These are phyloP conservation scores for Sphaerobolus stellatus DNA, from an alignment of 1,284 basidiomycete species.

Conservation along the genomic window DNA sequence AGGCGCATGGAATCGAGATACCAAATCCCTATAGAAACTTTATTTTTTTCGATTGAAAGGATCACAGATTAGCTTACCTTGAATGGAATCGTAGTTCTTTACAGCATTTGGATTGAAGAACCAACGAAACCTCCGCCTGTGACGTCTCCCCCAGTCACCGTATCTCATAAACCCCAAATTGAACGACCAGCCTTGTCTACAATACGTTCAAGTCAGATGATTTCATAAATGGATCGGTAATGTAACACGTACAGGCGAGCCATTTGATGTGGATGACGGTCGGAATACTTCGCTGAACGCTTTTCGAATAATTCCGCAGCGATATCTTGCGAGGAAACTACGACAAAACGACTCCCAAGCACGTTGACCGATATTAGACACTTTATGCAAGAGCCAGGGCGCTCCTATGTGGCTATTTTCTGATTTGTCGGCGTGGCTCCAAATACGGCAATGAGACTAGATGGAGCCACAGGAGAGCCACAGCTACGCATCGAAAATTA, in stretches of 20 bases:
- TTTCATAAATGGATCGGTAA: not conserved
- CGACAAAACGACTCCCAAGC: conserved; percentile 23
- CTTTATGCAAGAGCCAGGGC: too few species aligned
- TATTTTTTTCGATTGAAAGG: not conserved
- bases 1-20: too few species aligned
- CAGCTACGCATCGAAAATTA: too few species aligned
- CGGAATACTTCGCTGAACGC: conserved; percentile 27
- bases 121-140: conserved; percentile 23
- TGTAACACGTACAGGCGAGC: not conserved
- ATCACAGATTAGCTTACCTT: conserved; percentile 32
- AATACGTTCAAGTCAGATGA: too few species aligned
- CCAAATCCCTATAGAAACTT: not conserved
- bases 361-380: too few species aligned
- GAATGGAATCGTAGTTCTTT: conserved; percentile 34
- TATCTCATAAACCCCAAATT: conserved; percentile 34
- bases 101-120: conserved; percentile 27
- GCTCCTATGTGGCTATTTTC: too few species aligned
- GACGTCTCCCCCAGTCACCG: conserved; percentile 21
- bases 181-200: conserved; percentile 51
- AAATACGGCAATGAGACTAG: too few species aligned
- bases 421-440: too few species aligned
- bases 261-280: conserved; percentile 28
- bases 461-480: too few species aligned
- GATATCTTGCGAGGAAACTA: conserved; percentile 24
- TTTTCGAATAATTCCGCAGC: conserved; percentile 25